Evolutionary conservation across 768 basidiomycete species (phyloP), one percentile per base, ranked within the genome.

Genomic region (Agrocybe chaxingu): DNA sequence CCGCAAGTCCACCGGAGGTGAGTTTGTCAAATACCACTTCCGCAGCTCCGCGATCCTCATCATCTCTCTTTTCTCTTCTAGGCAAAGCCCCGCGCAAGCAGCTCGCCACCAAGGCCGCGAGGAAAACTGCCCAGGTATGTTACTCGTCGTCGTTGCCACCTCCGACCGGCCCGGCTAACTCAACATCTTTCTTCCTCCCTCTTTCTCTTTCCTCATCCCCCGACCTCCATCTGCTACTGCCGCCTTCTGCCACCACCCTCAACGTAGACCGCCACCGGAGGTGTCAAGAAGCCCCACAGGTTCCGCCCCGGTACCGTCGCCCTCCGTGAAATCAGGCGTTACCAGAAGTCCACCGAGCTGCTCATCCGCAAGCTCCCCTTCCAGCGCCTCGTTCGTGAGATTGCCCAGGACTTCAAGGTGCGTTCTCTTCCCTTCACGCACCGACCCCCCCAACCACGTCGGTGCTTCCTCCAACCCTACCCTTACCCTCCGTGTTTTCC

Each of bases 261-360:
- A 38, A 48, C 53, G 38, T 60, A 84, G 81, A 80, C 89, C 50
- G 82, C 89, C 51, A 88, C 94, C 56, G 94, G 94, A 74, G 94
- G 94, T 84, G 94, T 97, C 64, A 98, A 98, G 95, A 99, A 98
- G 81, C 96, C 95, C 53, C 95, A 98, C 72, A 81, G 95, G 69
- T 98, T 96, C 87, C 83, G 89, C 66, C 89, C 89, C 61, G 89
- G 96, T 79, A 99, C 96, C 59, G 96, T 99, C 78, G 96, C 96
- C 59, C 92, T 99, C 58, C 94, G 96, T 81, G 95, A 98, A 76
- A 98, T 98, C 64, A 79, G 96, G 67, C 82, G 94, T 71, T 97
- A 98, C 81, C 94, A 98, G 74, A 97, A 97, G 80, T 94, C 92
- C 55, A 98, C 96, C 57, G 96, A 98, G 81, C 87, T 99, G 59